Evolutionary conservation across 352 stramenopile species (phyloP), one percentile per base, ranked within the genome.

Genomic region (Achlya hypogyna): DNA sequence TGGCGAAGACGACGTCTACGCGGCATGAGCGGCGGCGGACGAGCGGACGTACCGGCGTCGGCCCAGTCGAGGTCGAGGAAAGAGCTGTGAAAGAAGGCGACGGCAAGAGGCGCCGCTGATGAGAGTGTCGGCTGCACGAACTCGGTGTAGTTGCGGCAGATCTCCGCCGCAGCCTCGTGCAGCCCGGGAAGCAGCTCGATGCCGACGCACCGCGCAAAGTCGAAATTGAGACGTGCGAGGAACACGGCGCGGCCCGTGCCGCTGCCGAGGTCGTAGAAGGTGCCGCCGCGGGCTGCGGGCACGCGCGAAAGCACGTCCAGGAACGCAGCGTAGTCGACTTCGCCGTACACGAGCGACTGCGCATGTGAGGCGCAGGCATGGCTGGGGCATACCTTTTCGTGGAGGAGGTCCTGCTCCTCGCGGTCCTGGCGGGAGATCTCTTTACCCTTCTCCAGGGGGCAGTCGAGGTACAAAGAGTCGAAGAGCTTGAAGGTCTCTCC

Each of bases 221-320:
- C 77, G 25, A 73, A 63, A 12, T 75, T 70, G 28, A 87, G 65
- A 18, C 74, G 64, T 0, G 78, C 77, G 20, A 70, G 66, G 60
- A 87, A 81, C 22, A 87, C 70, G 5, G 77, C 77, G 22, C 69
- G 68, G 12, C 75, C 75, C 22, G 68, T 76, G 25, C 78, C 78
- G 38, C 64, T 77, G 27, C 78, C 78, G 14, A 87, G 67, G 47
- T 87, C 78, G 66, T 82, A 82, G 51, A 87, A 86, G 9, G 69
- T 56, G 18, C 49, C 54, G 20, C 63, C 49, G 53, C 51, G 53
- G 12, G 32, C 4, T 1, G 62, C 54, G 53, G 72, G 74, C 5
- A 78, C 72, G 22, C 76, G 76, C 0, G 71, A 23, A 2, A 78
- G 43, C 0, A 77, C 53, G 12, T 64, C 45, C 31, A 68, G 65